These are phyloP conservation scores for Cladophialophora chaetospira DNA, from an alignment of 2,329 filamentous ascomycete species.

Conservation along the genomic window DNA sequence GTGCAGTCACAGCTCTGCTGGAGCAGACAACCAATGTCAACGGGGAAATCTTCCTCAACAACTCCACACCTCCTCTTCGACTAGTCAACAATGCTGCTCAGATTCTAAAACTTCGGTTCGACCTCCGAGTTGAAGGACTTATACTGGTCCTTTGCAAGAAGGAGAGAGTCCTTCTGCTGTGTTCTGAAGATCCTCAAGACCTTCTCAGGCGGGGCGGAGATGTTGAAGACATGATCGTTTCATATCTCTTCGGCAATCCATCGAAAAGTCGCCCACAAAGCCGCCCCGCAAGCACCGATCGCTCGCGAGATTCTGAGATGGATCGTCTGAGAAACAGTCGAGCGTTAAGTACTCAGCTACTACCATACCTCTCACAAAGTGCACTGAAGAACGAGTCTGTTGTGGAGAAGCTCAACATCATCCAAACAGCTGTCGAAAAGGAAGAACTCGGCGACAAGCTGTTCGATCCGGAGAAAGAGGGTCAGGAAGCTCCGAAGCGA, in stretches of 20 bases:
- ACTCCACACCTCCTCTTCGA: slow-evolving; percentile 37
- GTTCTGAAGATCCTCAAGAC: slow-evolving; percentile 46
- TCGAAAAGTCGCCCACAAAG: slow-evolving; percentile 4
- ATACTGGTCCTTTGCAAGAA: slow-evolving; percentile 48
- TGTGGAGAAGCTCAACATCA: slow-evolving; percentile 14
- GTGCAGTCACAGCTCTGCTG: slow-evolving; percentile 75
- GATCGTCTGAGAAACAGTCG: neutral
- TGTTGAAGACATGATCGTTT: slow-evolving; percentile 14
- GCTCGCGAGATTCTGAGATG: neutral
- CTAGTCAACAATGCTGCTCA: slow-evolving; percentile 48
- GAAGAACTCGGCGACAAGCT: slow-evolving; percentile 13
- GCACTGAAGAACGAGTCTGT: slow-evolving; percentile 17
- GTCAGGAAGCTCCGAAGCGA: slow-evolving; percentile 11
- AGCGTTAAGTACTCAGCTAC: slow-evolving; percentile 1
- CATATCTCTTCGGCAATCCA: slow-evolving; percentile 9
- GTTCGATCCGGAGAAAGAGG: slow-evolving; percentile 18
- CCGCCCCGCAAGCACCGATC: neutral
- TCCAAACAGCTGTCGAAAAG: slow-evolving; percentile 12
- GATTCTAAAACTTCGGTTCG: slow-evolving; percentile 43
- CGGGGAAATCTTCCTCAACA: neutral
- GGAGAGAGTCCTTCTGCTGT: slow-evolving; percentile 48
- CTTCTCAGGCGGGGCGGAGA: slow-evolving; percentile 43
- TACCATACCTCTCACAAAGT: slow-evolving; percentile 2
- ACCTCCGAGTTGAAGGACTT: slow-evolving; percentile 45
- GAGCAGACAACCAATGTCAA: slow-evolving; percentile 38